Percentiles rank a stretch among this genome's conserved stretches.
phyloP scores from a whole-genome alignment of 1,284 basidiomycete genomes.

The Pseudomicrostroma phylloplanum region DNA sequence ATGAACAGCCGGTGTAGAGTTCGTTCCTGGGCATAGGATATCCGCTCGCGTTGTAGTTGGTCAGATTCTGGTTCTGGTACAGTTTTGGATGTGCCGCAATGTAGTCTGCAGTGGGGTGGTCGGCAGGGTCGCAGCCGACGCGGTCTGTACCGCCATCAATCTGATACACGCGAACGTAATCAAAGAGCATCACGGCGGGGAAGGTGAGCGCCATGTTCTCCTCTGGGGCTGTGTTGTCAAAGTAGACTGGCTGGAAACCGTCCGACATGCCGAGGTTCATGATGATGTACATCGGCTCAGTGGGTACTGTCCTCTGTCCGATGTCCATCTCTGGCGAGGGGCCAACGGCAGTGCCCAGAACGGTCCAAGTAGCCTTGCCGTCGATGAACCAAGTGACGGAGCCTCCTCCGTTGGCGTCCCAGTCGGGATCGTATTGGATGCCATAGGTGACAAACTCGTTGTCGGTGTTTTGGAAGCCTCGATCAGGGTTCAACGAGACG shows the following conservation, averaged over 20 bases:
- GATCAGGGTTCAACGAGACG: conserved; percentile 13
- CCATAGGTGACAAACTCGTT: conserved; percentile 15
- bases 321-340: conserved; percentile 13
- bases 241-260: conserved; percentile 53
- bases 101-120: conserved; percentile 46
- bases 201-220: conserved; percentile 42
- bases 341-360: conserved; percentile 14
- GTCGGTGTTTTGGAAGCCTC: conserved; percentile 12
- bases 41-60: conserved; percentile 12
- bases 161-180: conserved; percentile 56
- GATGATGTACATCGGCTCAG: conserved; percentile 20
- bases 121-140: conserved; percentile 42
- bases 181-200: conserved; percentile 53
- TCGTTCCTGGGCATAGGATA: conserved; percentile 11
- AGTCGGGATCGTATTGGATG: conserved; percentile 19
- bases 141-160: conserved; percentile 49
- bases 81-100: conserved; percentile 44
- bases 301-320: conserved; percentile 13
- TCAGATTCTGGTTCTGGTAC: conserved; percentile 45
- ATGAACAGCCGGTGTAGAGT: conserved; percentile 10
- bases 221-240: conserved; percentile 14
- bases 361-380: conserved; percentile 18
- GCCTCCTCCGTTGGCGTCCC: conserved; percentile 11
- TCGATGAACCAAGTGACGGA: conserved; percentile 20
- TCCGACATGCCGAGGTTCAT: conserved; percentile 44